Base-by-base conservation (phyloP, 495 filamentous ascomycete genomes). In the Penicillium steckii region DNA sequence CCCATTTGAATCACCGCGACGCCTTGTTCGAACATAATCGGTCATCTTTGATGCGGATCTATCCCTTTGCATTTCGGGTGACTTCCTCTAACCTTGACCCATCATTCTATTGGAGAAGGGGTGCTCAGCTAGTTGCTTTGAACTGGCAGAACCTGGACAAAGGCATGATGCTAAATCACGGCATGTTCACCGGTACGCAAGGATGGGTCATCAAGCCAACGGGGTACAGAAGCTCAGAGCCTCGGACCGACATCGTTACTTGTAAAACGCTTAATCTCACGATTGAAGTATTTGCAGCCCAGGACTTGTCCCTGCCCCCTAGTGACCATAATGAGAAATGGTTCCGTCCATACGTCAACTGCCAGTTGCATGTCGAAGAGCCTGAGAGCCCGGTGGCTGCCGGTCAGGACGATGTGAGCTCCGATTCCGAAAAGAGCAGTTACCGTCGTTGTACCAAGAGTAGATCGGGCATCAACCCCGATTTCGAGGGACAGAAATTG, bases 151-250 rank as follows among this genome's bases (percentile, higher is more conserved):
- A 85, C 48, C 83, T 84, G 61, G 93, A 97, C 61, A 85, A 86
- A 50, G 92, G 90, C 10, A 95, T 90, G 87, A 97, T 97, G 93
- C 80, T 96, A 1, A 96, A 96, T 61, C 84, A 91, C 60, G 93
- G 82, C 50, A 93, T 97, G 90, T 97, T 97, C 64, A 78, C 80
- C 3, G 86, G 85, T 9, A 86, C 86, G 2, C 76, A 74, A 4
- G 93, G 93, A 15, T 97, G 90, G 77, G 84, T 94, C 1, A 76
- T 94, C 2, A 97, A 97, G 61, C 92, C 93, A 0, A 65, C 75
- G 22, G 87, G 84, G 17, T 88, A 85, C 57, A 76, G 81, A 32
- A 78, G 77, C 55, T 48, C 62, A 22, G 60, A 67, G 4, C 44
- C 49, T 7, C 50, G 54, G 18, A 48, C 56, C 0, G 43, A 43